Base-by-base conservation (phyloP, 345 rosid species). In the Pistacia vera region DNA sequence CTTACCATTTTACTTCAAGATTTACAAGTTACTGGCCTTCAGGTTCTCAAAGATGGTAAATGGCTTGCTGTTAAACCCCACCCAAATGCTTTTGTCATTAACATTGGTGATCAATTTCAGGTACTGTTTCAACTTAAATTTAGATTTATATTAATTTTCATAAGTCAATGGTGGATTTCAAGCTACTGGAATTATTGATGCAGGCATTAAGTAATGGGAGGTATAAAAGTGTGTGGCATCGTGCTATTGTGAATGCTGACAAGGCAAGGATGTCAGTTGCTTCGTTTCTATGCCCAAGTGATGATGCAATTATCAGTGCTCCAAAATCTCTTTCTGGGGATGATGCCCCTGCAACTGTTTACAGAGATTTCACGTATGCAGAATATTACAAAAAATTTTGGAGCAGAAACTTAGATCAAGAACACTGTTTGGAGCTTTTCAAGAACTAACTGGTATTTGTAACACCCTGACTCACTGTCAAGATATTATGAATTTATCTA, bases 101-200 rank as follows among this genome's bases (percentile, higher is more conserved):
- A 95, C 85, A 85, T 95, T 52, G 98, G 98, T 3, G 98, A 95
- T 67, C 98, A 95, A 20, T 68, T 95, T 6, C 97, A 95, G 95
- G 98, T 91, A 74, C 46, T 41, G 6, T 41, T 41, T 7, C 46
- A 41, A 41, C 46, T 41, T 41, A 41, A 41, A 41, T 8, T 41
- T 7, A 1, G 46, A 41, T 41, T 41, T 41, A 41, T 41, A 1
- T 30, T 30, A 30, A 30, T 30, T 30, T 30, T 30, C 33, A 30
- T 30, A 30, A 30, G 46, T 41, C 46, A 41, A 41, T 41, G 46
- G 46, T 41, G 46, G 46, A 7, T 41, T 41, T 67, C 38, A 20
- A 5, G 28, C 33, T 30, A 30, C 2, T 48, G 57, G 0, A 41
- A 70, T 54, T 2, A 30, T 44, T n/a, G 22, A 48, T 77, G 79